Evolutionary conservation across 306 rosid genomes (phyloP).

Genomic region (Quercus wislizeni): DNA sequence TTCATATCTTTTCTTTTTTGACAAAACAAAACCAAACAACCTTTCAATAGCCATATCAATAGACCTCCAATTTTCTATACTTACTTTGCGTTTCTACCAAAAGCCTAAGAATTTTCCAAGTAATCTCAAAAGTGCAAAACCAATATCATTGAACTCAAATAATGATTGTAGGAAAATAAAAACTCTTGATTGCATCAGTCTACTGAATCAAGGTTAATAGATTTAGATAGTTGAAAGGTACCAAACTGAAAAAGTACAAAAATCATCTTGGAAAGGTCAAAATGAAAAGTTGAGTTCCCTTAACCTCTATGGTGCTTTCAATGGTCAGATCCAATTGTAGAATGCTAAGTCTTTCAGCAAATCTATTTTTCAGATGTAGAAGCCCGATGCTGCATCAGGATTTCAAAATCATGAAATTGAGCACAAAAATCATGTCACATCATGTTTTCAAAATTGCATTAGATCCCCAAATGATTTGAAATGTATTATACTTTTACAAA

Average conservation of each 20-base stretch:
- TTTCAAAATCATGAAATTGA: conserved; percentile 3
- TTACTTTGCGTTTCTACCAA: not conserved
- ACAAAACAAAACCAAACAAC: too few species aligned
- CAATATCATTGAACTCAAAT: not conserved
- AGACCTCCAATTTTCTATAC: not conserved
- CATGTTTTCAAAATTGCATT: too few species aligned
- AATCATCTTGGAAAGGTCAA: not conserved
- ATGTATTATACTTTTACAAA: too few species aligned
- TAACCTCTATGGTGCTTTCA: conserved; percentile 87
- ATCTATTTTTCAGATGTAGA: conserved; percentile 53
- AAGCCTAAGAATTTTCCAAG: not conserved
- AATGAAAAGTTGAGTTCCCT: not conserved
- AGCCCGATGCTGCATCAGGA: conserved; percentile 68
- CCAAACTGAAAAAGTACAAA: not conserved
- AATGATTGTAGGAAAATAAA: not conserved
- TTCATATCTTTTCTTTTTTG: too few species aligned
- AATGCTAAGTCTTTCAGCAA: conserved; percentile 57
- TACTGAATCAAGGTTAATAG: not conserved
- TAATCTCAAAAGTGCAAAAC: not conserved
- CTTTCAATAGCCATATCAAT: not conserved
- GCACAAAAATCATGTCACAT: too few species aligned
- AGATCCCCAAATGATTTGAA: too few species aligned
- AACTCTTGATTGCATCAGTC: not conserved
- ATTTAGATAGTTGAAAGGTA: not conserved
- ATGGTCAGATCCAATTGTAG: conserved; percentile 64